Evolutionary conservation across 208 protist genomes (phyloP).

Genomic region (Leptomonas pyrrhocoris): DNA sequence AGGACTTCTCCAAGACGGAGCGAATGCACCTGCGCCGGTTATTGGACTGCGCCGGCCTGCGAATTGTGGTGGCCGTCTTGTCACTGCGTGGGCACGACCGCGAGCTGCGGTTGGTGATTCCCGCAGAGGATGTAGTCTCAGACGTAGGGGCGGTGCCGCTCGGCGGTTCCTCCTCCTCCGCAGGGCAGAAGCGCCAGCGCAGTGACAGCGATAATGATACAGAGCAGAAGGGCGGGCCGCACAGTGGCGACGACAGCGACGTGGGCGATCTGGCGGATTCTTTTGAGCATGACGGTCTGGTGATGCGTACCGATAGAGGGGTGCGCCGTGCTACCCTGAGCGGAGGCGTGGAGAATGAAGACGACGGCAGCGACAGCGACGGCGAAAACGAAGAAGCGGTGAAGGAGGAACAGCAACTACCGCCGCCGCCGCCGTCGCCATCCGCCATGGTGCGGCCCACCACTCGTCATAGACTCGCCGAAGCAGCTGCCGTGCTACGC

Average conservation of each 20-base stretch:
- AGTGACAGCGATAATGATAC: background rate
- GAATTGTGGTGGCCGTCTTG: slow-evolving; percentile 45
- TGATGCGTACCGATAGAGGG: background rate
- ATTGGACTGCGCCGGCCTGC: slow-evolving; percentile 47
- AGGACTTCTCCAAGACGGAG: slow-evolving; percentile 18
- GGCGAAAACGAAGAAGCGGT: background rate
- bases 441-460: background rate
- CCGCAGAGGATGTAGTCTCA: slow-evolving; percentile 35
- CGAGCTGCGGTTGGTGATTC: slow-evolving; percentile 53
- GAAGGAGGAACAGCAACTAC: background rate
- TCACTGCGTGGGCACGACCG: slow-evolving; percentile 25
- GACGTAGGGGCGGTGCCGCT: background rate
- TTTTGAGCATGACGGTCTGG: background rate
- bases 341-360: slow-evolving; percentile 8
- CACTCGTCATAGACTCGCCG: slow-evolving; percentile 3
- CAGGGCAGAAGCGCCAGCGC: slow-evolving; percentile 1
- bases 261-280: background rate
- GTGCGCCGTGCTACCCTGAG: background rate
- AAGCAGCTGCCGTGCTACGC: slow-evolving; percentile 27
- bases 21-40: slow-evolving; percentile 38
- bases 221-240: background rate
- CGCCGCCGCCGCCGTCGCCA: background rate
- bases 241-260: slow-evolving; percentile 8
- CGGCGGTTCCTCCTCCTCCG: background rate
- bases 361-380: slow-evolving; percentile 1